phyloP scores from a whole-genome alignment of 768 basidiomycete species.

The Wakefieldia striispora region DNA sequence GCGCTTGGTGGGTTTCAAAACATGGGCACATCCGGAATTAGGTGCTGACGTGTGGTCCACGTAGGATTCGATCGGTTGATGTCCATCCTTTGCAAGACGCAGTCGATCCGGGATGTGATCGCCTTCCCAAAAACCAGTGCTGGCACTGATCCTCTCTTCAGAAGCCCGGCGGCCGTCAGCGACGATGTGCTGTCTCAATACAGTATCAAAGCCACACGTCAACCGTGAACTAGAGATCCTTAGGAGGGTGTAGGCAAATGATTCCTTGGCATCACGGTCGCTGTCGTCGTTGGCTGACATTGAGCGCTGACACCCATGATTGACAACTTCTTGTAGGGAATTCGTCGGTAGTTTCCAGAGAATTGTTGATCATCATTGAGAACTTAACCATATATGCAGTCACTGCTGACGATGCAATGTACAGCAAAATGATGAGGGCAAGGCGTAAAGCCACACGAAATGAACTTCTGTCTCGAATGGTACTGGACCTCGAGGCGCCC shows the following conservation, averaged over 20 bases:
- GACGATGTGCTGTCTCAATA: slow-evolving; percentile 59
- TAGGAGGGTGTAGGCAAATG: not conserved
- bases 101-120: slow-evolving; percentile 92
- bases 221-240: slow-evolving; percentile 1
- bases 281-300: not conserved
- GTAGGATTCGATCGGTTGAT: slow-evolving; percentile 91
- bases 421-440: too few species aligned
- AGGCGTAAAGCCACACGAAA: too few species aligned
- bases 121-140: slow-evolving; percentile 91
- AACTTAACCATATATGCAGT: too few species aligned
- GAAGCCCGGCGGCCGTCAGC: slow-evolving; percentile 69
- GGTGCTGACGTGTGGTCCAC: slow-evolving; percentile 5
- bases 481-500: not conserved
- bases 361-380: too few species aligned
- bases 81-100: slow-evolving; percentile 83
- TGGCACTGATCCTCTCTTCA: slow-evolving; percentile 86
- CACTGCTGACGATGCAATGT: too few species aligned
- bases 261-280: slow-evolving; percentile 2
- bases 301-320: not conserved
- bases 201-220: slow-evolving; percentile 43
- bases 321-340: not conserved
- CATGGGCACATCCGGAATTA: slow-evolving; percentile 2
- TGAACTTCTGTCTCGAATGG: too few species aligned
- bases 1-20: slow-evolving; percentile 65
- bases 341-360: not conserved